Evolutionary conservation across 1,139 yeast genomes (phyloP), one percentile per base, ranked within the genome.

Genomic region (Magnusiomyces suaveolens): DNA sequence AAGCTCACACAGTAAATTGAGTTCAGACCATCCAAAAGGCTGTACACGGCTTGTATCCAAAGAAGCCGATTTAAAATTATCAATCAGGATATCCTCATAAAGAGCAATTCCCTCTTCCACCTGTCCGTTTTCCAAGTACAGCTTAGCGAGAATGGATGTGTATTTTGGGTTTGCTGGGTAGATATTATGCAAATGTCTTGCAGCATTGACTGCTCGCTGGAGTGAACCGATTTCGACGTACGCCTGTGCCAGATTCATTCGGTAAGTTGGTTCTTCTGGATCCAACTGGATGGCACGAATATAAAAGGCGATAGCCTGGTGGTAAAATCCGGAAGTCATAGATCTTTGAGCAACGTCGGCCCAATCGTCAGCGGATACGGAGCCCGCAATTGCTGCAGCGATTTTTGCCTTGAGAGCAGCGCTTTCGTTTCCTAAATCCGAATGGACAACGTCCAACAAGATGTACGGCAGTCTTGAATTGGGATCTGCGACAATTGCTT

Each of bases 261-360:
- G 49, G 25, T 84, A 72, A 32, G 78, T 77, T 29, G 79, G 77
- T 54, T 81, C 80, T 51, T 76, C 76, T 32, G 74, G 72, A 54
- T 82, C 82, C 2, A 84, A 75, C 8, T 79, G 72, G 18, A 87
- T 79, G 0, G 94, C 95, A 54, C 84, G 78, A 25, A 84, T 78
- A 65, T 83, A 89, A 72, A 96, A 88, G 61, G 83, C 81, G 16
- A 88, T 77, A 0, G 97, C 97, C 66, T 88, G 96, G 44, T 85
- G 81, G 2, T 76, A 73, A 61, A 83, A 85, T 0, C 88, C 94
- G 61, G 86, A 70, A 48, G 84, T 84, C 3, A 75, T 74, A 55
- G 95, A 83, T 56, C 87, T 70, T 55, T 82, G 86, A 0, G 95
- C 97, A 38, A 88, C 88, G 50, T 78, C 81, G 38, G 82, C 81